phyloP scores from a whole-genome alignment of 176 grass and related monocot species.

The Triticum dicoccoides region DNA sequence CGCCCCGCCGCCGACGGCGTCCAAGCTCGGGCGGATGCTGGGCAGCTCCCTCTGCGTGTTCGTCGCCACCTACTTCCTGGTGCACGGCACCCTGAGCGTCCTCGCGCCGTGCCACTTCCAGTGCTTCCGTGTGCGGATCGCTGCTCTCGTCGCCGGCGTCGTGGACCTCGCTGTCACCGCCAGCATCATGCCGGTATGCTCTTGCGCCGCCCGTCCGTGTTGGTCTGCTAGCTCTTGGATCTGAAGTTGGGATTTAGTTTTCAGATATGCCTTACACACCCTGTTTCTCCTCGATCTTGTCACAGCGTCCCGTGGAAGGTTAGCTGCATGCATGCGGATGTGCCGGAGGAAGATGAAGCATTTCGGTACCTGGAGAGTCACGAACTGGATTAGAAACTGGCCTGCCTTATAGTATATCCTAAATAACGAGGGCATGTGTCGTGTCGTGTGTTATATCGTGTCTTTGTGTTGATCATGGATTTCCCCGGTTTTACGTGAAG shows the following conservation, averaged over 20 bases:
- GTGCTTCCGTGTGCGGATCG: neutral
- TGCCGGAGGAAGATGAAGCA: neutral
- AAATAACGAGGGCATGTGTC: too few species aligned
- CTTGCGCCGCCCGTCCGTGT: neutral
- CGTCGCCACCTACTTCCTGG: neutral
- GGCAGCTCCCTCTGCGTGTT: neutral
- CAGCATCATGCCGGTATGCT: neutral
- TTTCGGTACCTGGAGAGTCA: neutral
- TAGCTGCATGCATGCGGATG: neutral
- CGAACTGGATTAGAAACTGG: too few species aligned
- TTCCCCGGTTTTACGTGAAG: neutral
- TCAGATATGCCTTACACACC: neutral
- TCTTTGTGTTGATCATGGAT: neutral
- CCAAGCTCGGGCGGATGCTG: neutral
- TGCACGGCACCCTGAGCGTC: neutral
- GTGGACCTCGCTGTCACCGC: neutral
- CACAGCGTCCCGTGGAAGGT: neutral
- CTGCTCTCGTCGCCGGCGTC: neutral
- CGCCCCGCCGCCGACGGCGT: neutral
- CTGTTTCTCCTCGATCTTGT: neutral
- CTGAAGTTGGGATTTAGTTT: neutral
- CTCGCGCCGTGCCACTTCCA: neutral
- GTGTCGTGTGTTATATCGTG: neutral
- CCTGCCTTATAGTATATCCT: too few species aligned
- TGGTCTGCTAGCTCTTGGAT: neutral